A percentile compares a stretch with the other conserved stretches of the same genome.
These are phyloP conservation scores for Rosa rugosa DNA, from an alignment of 306 rosid genomes.

Conservation along the genomic window DNA sequence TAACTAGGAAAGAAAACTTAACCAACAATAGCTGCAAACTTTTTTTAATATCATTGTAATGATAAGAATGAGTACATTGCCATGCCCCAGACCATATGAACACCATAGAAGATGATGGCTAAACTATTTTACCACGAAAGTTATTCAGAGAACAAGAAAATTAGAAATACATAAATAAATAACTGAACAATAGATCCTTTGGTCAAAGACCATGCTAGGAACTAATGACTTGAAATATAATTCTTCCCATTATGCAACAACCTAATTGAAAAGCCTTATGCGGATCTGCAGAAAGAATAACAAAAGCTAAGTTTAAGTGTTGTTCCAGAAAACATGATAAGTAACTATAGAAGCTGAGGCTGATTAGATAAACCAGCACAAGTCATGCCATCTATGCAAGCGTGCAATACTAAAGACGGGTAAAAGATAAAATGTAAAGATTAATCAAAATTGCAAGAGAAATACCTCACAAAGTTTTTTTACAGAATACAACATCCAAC, in stretches of 20 bases:
- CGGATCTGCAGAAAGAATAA: slow-evolving; percentile 71
- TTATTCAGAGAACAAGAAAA: slow-evolving; percentile 25
- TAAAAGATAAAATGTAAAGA: background rate
- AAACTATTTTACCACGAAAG: slow-evolving; percentile 21
- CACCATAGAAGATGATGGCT: slow-evolving; percentile 35
- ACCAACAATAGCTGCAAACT: too few species aligned
- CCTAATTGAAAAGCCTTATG: slow-evolving; percentile 68
- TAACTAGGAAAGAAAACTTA: too few species aligned
- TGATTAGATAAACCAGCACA: background rate
- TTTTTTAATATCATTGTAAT: slow-evolving; percentile 24
- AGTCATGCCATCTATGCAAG: background rate
- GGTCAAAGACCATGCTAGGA: too few species aligned
- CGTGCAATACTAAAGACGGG: background rate
- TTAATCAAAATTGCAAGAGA: background rate
- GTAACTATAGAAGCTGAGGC: too few species aligned
- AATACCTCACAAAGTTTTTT: slow-evolving; percentile 95
- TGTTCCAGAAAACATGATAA: background rate
- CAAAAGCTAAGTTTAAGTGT: slow-evolving; percentile 19
- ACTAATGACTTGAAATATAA: too few species aligned
- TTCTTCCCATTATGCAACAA: slow-evolving; percentile 53
- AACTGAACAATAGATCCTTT: slow-evolving; percentile 30
- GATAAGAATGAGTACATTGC: slow-evolving; percentile 16
- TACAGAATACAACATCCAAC: slow-evolving; percentile 80
- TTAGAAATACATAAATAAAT: slow-evolving; percentile 34
- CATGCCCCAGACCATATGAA: slow-evolving; percentile 28